These are phyloP conservation scores for Trichosanthes truncata DNA, from an alignment of 306 rosid species.

Conservation along the genomic window DNA sequence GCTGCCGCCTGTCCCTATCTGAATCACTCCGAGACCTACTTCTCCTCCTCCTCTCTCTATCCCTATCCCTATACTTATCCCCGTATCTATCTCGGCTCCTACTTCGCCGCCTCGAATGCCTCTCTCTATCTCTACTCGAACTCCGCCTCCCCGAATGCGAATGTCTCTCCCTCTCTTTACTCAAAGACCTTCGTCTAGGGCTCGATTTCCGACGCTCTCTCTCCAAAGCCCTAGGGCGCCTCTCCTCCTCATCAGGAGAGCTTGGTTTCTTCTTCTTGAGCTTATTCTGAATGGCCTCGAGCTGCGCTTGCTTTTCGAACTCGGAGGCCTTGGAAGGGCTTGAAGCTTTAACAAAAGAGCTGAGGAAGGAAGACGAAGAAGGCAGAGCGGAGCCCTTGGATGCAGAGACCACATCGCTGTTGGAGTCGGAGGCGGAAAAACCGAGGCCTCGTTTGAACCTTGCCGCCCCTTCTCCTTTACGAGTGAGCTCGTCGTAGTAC, in stretches of 20 bases:
- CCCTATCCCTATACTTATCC: conserved; percentile 15
- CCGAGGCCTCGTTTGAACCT: conserved; percentile 88
- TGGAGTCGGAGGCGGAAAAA: conserved; percentile 37
- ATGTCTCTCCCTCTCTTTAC: conserved; percentile 24
- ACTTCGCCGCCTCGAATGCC: conserved; percentile 33
- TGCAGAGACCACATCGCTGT: conserved; percentile 29
- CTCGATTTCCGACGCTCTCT: conserved; percentile 19
- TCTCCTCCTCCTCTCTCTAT: conserved; percentile 26
- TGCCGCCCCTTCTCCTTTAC: conserved; percentile 83
- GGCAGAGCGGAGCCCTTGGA: conserved; percentile 31
- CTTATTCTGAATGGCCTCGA: conserved; percentile 63
- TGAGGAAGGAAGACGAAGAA: conserved; percentile 63
- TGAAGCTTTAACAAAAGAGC: conserved; percentile 74
- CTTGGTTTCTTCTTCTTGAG: conserved; percentile 43
- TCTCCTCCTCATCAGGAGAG: conserved; percentile 8
- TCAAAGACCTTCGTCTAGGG: conserved; percentile 14
- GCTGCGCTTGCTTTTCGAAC: conserved; percentile 39
- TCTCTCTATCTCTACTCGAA: conserved; percentile 23
- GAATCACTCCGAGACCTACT: conserved; percentile 25
- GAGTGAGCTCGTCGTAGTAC: conserved; percentile 74
- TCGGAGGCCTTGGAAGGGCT: conserved; percentile 37
- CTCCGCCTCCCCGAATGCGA: conserved; percentile 22
- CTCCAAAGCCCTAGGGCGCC: conserved; percentile 53
- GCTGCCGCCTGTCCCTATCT: conserved; percentile 28
- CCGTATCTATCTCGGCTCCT: conserved; percentile 44